phyloP scores from a whole-genome alignment of 2,329 filamentous ascomycete genomes.

The Berkeleyomyces rouxiae region DNA sequence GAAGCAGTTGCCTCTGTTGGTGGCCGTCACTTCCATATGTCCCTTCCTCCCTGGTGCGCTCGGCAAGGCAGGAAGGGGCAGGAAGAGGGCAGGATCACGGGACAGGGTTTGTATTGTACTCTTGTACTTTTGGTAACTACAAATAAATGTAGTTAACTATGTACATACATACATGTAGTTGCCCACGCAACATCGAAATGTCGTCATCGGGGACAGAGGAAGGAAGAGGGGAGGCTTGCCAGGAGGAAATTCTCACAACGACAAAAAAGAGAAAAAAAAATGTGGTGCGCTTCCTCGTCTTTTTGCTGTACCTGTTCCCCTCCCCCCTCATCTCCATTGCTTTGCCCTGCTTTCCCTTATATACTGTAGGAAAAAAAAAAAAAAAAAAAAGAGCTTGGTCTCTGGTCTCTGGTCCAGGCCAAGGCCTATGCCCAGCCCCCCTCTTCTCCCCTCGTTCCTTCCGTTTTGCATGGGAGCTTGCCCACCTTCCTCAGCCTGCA shows the following conservation, averaged over 20 bases:
- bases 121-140: no score
- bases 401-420: not conserved
- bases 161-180: not conserved
- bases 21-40: not conserved
- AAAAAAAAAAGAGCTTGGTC: not conserved
- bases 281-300: not conserved
- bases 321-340: not conserved
- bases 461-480: not conserved
- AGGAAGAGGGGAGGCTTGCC: not conserved
- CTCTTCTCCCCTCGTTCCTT: not conserved
- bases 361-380: not conserved
- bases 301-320: not conserved
- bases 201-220: not conserved
- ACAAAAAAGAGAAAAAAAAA: not conserved
- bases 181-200: not conserved
- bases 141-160: no score
- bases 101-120: not conserved
- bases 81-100: not conserved
- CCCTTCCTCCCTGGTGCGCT: not conserved
- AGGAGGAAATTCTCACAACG: no score
- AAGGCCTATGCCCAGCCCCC: not conserved
- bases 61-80: not conserved
- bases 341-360: not conserved
- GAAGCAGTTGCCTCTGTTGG: not conserved
- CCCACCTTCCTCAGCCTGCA: not conserved